Base-by-base conservation (phyloP, 2,329 filamentous ascomycete species). In the Cadophora luteo-olivacea region DNA sequence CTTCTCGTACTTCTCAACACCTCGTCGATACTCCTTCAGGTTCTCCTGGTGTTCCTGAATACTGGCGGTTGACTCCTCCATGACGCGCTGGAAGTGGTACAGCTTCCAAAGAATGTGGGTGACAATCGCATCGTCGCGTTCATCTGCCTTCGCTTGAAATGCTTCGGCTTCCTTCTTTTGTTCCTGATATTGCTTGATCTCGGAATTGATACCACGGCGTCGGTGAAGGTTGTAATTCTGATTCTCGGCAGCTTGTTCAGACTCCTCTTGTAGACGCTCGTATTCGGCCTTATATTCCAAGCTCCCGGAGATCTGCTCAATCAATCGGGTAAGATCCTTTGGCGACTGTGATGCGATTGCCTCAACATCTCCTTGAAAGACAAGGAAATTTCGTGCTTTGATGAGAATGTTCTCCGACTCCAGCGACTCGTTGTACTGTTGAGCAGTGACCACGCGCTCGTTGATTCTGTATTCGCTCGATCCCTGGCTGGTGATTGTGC, bases 351-450 rank as follows among this genome's bases (percentile, higher is more conserved):
- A 94, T 1, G 96, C 97, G 77, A 99, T 97, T 29, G 94, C 92
- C 80, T 99, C 96, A 22, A 99, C 95, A 78, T 99, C 96, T 73
- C 96, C 97, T 80, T 99, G 96, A 79, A 99, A 99, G 45, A 99
- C 96, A 5, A 99, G 87, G 79, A 99, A 99, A 78, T 99, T 99
- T 73, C 96, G 89, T 41, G 96, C 96, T 80, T 97, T 98, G 84
- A 99, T 98, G 69, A 99, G 83, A 73, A 99, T 99, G 76, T 97
- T 97, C 79, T 99, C 95, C 24, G 89, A 85, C 80, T 99, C 96
- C 16, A 99, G 86, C 2, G 93, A 90, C 68, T 95, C 91, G 78
- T 98, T 98, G 84, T 99, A 99, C 78, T 96, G 91, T 76, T 93
- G 92, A 2, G 94, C 94, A 2, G 90, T 93, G 60, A 99, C 96